A percentile compares a stretch with the other conserved stretches of the same genome.
phyloP scores from a whole-genome alignment of 352 stramenopile species.

The Phytopythium helicoides region DNA sequence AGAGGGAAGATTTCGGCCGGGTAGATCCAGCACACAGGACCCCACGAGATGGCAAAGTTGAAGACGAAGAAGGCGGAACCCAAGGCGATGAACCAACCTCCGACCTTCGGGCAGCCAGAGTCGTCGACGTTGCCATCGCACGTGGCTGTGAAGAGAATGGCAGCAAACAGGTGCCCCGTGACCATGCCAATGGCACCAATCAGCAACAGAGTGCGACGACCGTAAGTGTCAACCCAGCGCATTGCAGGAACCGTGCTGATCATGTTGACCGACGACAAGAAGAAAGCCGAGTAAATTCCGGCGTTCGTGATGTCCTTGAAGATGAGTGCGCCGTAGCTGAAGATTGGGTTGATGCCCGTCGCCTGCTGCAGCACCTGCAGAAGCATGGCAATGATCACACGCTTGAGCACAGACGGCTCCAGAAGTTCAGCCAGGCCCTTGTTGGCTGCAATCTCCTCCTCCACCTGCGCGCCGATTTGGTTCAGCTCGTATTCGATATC shows the following conservation, averaged over 20 bases:
- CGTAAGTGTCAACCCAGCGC: conserved; percentile 30
- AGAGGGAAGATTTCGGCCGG: conserved; percentile 58
- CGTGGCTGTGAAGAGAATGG: conserved; percentile 26
- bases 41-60: conserved; percentile 25
- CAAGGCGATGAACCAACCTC: conserved; percentile 38
- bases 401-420: conserved; percentile 20
- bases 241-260: conserved; percentile 29
- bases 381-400: conserved; percentile 26
- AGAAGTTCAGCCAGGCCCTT: conserved; percentile 25
- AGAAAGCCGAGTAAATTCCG: conserved; percentile 23
- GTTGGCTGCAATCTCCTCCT: conserved; percentile 18
- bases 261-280: conserved; percentile 27
- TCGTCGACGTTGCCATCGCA: conserved; percentile 27
- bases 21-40: conserved; percentile 46
- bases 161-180: conserved; percentile 33
- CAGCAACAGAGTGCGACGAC: conserved; percentile 30
- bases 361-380: conserved; percentile 32
- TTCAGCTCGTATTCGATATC: conserved; percentile 29
- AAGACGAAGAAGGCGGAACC: conserved; percentile 37
- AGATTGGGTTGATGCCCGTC: conserved; percentile 35
- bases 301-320: conserved; percentile 28
- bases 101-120: conserved; percentile 23
- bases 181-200: conserved; percentile 38
- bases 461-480: conserved; percentile 37
- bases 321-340: conserved; percentile 31